Evolutionary conservation across 2,329 filamentous ascomycete genomes (phyloP).

Genomic region (Chaetomium olivaceum): DNA sequence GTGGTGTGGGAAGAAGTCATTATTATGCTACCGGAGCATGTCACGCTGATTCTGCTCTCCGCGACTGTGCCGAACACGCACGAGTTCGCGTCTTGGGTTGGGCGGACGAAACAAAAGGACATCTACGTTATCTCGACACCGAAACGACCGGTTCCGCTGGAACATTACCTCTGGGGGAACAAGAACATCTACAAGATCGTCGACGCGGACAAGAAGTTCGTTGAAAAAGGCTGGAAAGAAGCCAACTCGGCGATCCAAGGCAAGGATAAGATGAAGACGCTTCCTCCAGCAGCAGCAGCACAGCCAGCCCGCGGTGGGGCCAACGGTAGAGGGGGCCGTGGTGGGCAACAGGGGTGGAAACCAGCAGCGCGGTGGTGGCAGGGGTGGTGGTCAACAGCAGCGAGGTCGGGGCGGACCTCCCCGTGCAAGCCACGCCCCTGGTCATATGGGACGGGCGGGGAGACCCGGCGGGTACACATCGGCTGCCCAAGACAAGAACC

Average conservation of each 20-base stretch:
- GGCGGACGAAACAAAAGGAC: conserved; percentile 95
- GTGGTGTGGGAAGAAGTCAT: conserved; percentile 99
- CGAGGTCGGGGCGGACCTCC: conserved; percentile 60
- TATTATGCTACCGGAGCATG: conserved; percentile 97
- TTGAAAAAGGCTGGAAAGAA: conserved; percentile 93
- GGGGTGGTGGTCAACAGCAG: conserved; percentile 54
- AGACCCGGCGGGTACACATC: conserved; percentile 83
- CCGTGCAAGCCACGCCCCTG: conserved; percentile 63
- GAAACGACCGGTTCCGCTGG: conserved; percentile 89
- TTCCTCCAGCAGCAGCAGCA: conserved; percentile 40
- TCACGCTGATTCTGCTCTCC: conserved; percentile 90
- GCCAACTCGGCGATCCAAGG: conserved; percentile 81
- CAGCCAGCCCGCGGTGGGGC: conserved; percentile 48
- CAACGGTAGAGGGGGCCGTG: conserved; percentile 51
- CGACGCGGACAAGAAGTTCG: conserved; percentile 84
- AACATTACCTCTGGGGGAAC: conserved; percentile 94
- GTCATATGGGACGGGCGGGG: conserved; percentile 88
- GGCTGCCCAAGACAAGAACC: conserved; percentile 89
- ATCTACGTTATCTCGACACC: conserved; percentile 98
- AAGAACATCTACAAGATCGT: conserved; percentile 95
- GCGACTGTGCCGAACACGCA: conserved; percentile 97
- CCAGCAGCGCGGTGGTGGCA: conserved; percentile 49
- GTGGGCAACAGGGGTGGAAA: conserved; percentile 49
- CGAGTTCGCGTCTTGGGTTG: conserved; percentile 98
- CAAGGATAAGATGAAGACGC: conserved; percentile 70